A percentile compares a stretch with the other conserved stretches of the same genome.
Conservation (phyloP, 441 rosid species). For the Populus tomentosa region DNA sequence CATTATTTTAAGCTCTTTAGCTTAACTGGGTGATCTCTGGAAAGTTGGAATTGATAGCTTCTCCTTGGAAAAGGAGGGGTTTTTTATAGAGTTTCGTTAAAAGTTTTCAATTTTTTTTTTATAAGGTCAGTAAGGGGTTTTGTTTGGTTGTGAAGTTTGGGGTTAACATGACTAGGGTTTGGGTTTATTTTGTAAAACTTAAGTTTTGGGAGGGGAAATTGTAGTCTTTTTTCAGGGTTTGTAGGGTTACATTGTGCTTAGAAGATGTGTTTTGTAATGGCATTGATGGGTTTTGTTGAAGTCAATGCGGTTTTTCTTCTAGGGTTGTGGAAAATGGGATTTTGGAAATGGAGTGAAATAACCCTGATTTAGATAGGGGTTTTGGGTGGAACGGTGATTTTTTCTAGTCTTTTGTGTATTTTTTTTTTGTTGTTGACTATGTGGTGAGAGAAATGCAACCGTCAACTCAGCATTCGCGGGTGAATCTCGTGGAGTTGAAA, state of each 20-base stretch:
- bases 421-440: conserved; percentile 8
- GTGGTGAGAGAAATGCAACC: conserved; percentile 57
- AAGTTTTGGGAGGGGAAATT: conserved; percentile 4
- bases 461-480: conserved; percentile 56
- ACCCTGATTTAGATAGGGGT: conserved; percentile 17
- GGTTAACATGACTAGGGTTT: neutral
- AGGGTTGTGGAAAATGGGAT: conserved; percentile 12
- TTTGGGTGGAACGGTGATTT: conserved; percentile 15
- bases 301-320: conserved; percentile 6
- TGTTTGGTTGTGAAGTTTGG: conserved; percentile 1
- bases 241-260: neutral
- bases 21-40: conserved; percentile 12
- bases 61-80: neutral
- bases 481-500: conserved; percentile 64
- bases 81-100: conserved; percentile 5
- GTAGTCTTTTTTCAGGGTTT: conserved; percentile 4
- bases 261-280: conserved; percentile 2
- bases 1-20: neutral
- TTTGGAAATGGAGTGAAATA: conserved; percentile 17
- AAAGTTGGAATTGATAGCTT: neutral
- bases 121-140: neutral
- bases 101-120: conserved; percentile 15
- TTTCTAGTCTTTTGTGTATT: conserved; percentile 2
- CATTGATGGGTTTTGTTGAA: conserved; percentile 19
- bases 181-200: neutral